A percentile compares a stretch with the other conserved stretches of the same genome.
phyloP scores from a whole-genome alignment of 768 basidiomycete genomes.

The Tremella mesenterica region DNA sequence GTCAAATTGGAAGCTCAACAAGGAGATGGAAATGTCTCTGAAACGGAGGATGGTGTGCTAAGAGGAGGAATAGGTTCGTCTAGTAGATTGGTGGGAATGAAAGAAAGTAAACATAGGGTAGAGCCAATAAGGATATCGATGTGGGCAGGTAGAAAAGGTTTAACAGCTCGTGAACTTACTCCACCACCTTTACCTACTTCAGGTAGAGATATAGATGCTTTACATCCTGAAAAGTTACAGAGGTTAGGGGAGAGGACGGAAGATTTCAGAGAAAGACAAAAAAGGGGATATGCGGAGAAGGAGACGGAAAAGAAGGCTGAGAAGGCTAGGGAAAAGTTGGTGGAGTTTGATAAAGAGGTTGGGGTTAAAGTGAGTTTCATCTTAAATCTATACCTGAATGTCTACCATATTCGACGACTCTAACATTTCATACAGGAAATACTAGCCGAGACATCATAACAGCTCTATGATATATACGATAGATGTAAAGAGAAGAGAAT shows the following conservation, averaged over 20 bases:
- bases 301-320: conserved; percentile 28
- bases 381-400: not conserved
- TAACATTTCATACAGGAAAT: not conserved
- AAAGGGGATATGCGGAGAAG: conserved; percentile 25
- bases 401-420: not conserved
- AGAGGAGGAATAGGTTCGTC: conserved; percentile 27
- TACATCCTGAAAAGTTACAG: conserved; percentile 26
- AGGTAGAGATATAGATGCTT: conserved; percentile 23
- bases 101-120: not conserved
- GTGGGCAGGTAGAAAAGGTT: conserved; percentile 33
- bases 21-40: conserved; percentile 4
- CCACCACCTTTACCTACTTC: conserved; percentile 33
- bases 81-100: not conserved
- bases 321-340: conserved; percentile 34
- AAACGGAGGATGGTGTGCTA: conserved; percentile 11
- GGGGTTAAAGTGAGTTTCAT: conserved; percentile 31
- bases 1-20: conserved; percentile 1
- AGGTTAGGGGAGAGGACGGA: conserved; percentile 30
- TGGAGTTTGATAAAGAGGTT: conserved; percentile 28
- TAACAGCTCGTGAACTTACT: conserved; percentile 25
- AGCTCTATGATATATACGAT: too few species aligned
- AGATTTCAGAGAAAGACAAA: conserved; percentile 30
- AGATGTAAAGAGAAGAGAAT: too few species aligned
- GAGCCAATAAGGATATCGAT: conserved; percentile 35
- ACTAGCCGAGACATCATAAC: not conserved